Evolutionary conservation across 768 basidiomycete species (phyloP), one percentile per base, ranked within the genome.

Genomic region (Agrocybe praecox): DNA sequence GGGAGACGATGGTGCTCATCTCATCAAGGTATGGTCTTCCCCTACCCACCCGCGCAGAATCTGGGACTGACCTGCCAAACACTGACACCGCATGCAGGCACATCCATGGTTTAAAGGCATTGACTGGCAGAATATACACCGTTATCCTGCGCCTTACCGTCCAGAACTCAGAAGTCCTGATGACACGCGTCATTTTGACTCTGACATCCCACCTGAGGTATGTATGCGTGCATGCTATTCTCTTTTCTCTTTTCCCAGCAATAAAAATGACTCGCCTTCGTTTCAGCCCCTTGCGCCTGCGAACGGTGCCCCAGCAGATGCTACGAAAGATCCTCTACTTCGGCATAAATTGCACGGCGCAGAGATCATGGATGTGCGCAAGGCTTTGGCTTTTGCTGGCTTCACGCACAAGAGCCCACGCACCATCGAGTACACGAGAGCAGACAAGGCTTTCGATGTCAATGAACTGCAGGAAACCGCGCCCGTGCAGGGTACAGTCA

Each of bases 161-260:
- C 97, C 96, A 26, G 87, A 94, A 60, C 82, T 99, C 56, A 76
- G 69, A 26, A 78, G 85, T 61, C 89, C 91, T 23, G 92, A 89
- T 65, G 95, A 98, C 71, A 98, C 96, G 15, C 82, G 86, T 58
- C 96, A 99, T 72, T 98, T 99, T 62, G 96, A 98, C 72, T 86
- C 89, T 52, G 94, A 96, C 71, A 98, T 97, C 65, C 92, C 92
- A 19, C 77, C 90, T 34, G 92, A 96, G 86, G 94, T 94, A 74
- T 67, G 73, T 65, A 70, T 59, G 68, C 68, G 58, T 56, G 55
- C n/a, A n/a, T n/a, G n/a, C n/a, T n/a, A n/a, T n/a, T n/a, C n/a
- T n/a, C n/a, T n/a, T 49, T 58, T 60, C 49, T 59, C 60, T 49
- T 60, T 53, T 61, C 60, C 57, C 62, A 43, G 49, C 57, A 61